phyloP scores from a whole-genome alignment of 148 eudicot genomes.

The Rhododendron vialii region DNA sequence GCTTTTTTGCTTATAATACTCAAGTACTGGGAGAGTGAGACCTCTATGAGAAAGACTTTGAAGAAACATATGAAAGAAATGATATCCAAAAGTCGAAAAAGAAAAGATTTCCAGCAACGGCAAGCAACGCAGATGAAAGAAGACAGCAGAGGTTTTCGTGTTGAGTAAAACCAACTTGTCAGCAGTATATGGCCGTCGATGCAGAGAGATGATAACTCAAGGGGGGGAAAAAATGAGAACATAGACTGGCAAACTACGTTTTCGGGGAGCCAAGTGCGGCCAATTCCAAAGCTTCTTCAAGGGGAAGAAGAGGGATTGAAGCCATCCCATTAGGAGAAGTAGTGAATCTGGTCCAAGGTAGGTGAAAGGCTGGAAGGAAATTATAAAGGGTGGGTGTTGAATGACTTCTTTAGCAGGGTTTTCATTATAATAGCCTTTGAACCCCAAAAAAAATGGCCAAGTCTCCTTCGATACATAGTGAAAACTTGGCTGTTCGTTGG shows the following conservation, averaged over 20 bases:
- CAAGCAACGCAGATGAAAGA: background rate
- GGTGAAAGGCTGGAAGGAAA: slow-evolving; percentile 31
- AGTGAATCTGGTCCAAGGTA: slow-evolving; percentile 10
- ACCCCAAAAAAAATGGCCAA: too few species aligned
- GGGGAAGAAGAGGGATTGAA: slow-evolving; percentile 46
- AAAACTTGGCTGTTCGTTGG: too few species aligned
- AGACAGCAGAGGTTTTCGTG: background rate
- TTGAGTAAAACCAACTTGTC: background rate
- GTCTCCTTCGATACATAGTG: too few species aligned
- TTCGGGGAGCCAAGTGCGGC: slow-evolving; percentile 18
- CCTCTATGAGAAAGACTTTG: background rate
- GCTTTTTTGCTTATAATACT: background rate
- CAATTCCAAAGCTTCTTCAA: slow-evolving; percentile 45
- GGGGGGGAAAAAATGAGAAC: background rate
- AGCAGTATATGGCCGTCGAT: background rate
- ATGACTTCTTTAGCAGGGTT: background rate
- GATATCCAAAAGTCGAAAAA: background rate
- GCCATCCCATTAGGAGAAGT: slow-evolving; percentile 38
- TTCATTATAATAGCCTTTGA: too few species aligned
- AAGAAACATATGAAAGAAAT: background rate
- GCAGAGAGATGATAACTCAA: background rate
- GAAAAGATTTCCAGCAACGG: background rate
- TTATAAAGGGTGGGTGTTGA: slow-evolving; percentile 5
- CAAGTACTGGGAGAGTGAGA: background rate
- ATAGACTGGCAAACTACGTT: slow-evolving; percentile 4